phyloP scores from a whole-genome alignment of 768 basidiomycete species.

The Boletus reticuloceps region DNA sequence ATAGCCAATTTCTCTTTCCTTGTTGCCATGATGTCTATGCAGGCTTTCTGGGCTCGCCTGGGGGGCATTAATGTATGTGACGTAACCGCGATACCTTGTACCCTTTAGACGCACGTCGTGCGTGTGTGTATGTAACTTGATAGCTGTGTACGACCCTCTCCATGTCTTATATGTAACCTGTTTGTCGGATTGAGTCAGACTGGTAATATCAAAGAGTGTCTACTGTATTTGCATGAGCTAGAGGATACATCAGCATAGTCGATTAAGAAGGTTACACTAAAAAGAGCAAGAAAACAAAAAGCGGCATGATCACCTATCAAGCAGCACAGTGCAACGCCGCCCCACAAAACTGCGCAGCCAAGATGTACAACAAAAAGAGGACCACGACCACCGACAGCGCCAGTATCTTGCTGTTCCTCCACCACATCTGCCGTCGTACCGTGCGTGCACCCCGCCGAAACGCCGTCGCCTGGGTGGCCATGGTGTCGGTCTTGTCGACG shows the following conservation, averaged over 20 bases:
- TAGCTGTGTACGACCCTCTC: not conserved
- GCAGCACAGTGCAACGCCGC: constrained; percentile 65
- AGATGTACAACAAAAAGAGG: constrained; percentile 72
- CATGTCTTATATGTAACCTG: constrained; percentile 16
- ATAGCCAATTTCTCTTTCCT: too few species aligned
- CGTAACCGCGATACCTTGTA: constrained; percentile 25
- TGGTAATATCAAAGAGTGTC: too few species aligned
- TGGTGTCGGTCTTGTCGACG: constrained; percentile 95
- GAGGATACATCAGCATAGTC: constrained; percentile 11
- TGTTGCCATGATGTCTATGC: constrained; percentile 10
- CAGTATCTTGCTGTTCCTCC: constrained; percentile 74
- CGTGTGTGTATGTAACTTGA: constrained; percentile 9
- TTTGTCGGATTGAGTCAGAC: not conserved
- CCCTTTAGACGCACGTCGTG: not conserved
- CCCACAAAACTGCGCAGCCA: constrained; percentile 90
- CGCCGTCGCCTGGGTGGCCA: constrained; percentile 91
- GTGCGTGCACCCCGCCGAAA: constrained; percentile 86
- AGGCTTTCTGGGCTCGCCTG: not conserved
- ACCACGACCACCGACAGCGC: constrained; percentile 69
- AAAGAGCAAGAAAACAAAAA: not conserved
- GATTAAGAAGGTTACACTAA: constrained; percentile 8
- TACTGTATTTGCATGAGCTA: too few species aligned
- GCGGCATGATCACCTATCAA: not conserved
- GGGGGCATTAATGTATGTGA: too few species aligned
- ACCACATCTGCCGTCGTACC: constrained; percentile 87